Base-by-base conservation (phyloP, 371 early-diverging fungal genomes). In the Choanephora cucurbitarum region DNA sequence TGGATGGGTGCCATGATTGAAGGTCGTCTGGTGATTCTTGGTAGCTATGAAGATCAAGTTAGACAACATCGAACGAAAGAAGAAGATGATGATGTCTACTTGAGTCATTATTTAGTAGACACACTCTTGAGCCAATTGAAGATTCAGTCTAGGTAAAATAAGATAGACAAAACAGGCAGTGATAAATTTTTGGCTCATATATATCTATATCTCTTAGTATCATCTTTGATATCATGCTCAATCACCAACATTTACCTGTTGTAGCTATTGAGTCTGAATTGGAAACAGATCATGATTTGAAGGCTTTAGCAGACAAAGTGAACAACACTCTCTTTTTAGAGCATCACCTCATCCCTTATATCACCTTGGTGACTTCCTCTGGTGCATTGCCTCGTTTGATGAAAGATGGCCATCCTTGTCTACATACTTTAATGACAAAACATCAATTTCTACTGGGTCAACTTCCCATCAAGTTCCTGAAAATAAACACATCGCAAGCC, bases 1-100 rank as follows among this genome's bases (percentile, higher is more conserved):
- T 68, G 91, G 15, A 72, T 90, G 47, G 95, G 94, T 7, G 84
- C 88, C 13, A 56, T 92, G 42, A 80, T 91, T 42, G 87, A 83
- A 34, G 91, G 87, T 0, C 83, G 86, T 19, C 57, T 92, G 3
- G 76, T 91, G 17, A 67, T 90, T 14, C 81, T 92, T 62, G 92
- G 92, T 15, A 67, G 81, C 31, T 91, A 87, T 54, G 91, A 91
- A 62, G 90, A 91, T 44, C 75, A 88, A 44, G 80, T 90, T 24
- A 78, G 87, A 28, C 88, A 86, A 49, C 81, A 86, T 31, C 62
- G 67, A 7, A 21, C 75, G 28, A 68, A 68, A 13, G 77, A 75
- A 17, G 69, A 67, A 33, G 54, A 69, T 14, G 79, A 75, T 48
- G 82, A 84, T 21, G 69, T 73, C 44, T 80, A 85, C 54, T 79